Conservation (phyloP, 1,284 basidiomycete species). For the Pisolithus thermaeus region DNA sequence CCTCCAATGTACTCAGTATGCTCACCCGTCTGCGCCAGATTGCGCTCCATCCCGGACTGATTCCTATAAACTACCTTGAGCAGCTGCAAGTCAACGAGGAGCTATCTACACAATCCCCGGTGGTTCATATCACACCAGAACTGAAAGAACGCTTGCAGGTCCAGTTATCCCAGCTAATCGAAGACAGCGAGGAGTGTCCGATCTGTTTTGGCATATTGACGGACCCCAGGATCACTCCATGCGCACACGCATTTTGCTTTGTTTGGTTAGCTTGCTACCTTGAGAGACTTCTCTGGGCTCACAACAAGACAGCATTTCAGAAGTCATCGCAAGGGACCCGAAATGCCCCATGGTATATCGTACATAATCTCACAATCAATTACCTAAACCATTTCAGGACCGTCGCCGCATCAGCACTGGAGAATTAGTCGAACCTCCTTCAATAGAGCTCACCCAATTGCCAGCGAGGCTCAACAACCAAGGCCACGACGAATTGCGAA, state of each 20-base stretch:
- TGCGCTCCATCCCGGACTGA: constrained; percentile 72
- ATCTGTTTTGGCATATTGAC: constrained; percentile 65
- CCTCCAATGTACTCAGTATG: constrained; percentile 72
- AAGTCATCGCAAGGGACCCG: constrained; percentile 59
- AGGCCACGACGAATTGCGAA: constrained; percentile 40
- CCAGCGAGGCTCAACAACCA: constrained; percentile 34
- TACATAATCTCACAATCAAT: background rate
- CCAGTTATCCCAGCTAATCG: constrained; percentile 62
- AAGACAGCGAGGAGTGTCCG: constrained; percentile 82
- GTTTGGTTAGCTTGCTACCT: constrained; percentile 45
- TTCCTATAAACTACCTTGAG: constrained; percentile 73
- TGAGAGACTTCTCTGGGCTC: background rate
- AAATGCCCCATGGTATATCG: constrained; percentile 72
- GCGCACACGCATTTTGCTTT: constrained; percentile 74
- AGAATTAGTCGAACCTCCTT: constrained; percentile 66
- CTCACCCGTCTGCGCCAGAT: constrained; percentile 85
- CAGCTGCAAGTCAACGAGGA: constrained; percentile 45
- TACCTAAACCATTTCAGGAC: constrained; percentile 42
- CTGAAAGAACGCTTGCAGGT: constrained; percentile 55
- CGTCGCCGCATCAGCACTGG: constrained; percentile 56
- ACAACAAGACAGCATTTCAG: constrained; percentile 47
- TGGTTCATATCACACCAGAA: constrained; percentile 40
- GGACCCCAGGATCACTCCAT: constrained; percentile 75
- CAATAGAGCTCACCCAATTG: constrained; percentile 60
- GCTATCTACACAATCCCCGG: constrained; percentile 19